phyloP scores from a whole-genome alignment of 768 basidiomycete species.

The Tephrocybe rancida region DNA sequence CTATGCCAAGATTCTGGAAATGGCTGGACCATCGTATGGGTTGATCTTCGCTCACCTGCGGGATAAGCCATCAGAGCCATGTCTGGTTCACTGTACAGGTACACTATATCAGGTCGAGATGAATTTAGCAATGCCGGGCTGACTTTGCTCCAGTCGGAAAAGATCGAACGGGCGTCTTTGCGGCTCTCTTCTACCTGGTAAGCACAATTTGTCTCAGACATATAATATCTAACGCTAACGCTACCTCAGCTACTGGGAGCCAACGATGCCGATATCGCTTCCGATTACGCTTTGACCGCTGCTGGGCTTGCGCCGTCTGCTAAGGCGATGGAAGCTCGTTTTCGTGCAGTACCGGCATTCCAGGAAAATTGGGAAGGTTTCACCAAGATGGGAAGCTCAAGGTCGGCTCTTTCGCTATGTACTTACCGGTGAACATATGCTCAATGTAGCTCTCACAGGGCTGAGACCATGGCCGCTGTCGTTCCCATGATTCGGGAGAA shows the following conservation, averaged over 20 bases:
- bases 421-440: not conserved
- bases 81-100: slow-evolving; percentile 48
- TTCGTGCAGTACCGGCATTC: slow-evolving; percentile 29
- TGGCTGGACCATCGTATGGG: slow-evolving; percentile 31
- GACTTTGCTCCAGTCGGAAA: slow-evolving; percentile 34
- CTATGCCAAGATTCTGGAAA: slow-evolving; percentile 32
- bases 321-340: slow-evolving; percentile 30
- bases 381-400: slow-evolving; percentile 35
- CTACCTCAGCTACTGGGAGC: slow-evolving; percentile 38
- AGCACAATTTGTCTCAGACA: not conserved
- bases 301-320: slow-evolving; percentile 36
- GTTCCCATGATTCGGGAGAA: slow-evolving; percentile 33
- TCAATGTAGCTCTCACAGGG: slow-evolving; percentile 23
- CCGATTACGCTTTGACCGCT: slow-evolving; percentile 42
- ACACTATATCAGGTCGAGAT: not conserved
- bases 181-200: slow-evolving; percentile 37
- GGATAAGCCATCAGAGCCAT: slow-evolving; percentile 38
- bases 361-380: slow-evolving; percentile 36
- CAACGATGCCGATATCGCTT: slow-evolving; percentile 37
- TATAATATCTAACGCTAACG: not conserved
- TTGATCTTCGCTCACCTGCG: slow-evolving; percentile 37
- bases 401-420: slow-evolving; percentile 21
- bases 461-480: slow-evolving; percentile 34
- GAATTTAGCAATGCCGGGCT: not conserved
- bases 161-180: slow-evolving; percentile 43